Base-by-base conservation (phyloP, 306 rosid species). In the Sicyos baderoa region DNA sequence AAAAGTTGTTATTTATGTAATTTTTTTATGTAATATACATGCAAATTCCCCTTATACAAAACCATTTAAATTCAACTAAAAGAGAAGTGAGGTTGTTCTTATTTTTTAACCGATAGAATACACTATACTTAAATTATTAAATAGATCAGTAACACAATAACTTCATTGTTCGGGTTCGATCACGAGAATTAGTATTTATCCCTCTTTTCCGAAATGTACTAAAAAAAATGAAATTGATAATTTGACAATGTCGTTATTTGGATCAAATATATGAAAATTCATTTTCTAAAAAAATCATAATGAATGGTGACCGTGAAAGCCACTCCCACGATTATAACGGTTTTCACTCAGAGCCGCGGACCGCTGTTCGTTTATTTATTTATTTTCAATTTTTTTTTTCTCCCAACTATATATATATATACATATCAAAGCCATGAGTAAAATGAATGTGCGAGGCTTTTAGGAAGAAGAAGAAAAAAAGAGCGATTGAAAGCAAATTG, bases 321-420 rank as follows among this genome's bases (percentile, higher is more conserved):
- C 40, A 56, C 17, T 56, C 18, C 17, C 23, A 5, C 17, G 37
- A 27, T 1, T 16, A 57, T 25, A 57, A 57, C 63, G 63, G 63
- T 25, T 25, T 25, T 11, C 60, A 14, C 14, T 21, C 60, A 21
- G 60, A 11, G 60, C 18, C 63, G 40, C 63, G 40, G 40, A n/a
- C 17, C 62, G 23, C 40, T 5, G 40, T 57, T 57, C 37, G 40
- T 25, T 56, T 23, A 9, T 37, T 37, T 37, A 37, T 5, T 7
- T 37, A 37, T n/a, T 52, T 56, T 56, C 23, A 1, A 50, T 15
- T 23, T 23, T 23, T 16, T 4, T 11, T 22, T 23, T 12, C 1
- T 55, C 6, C 17, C 63, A 57, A 57, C 63, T 57, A 57, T 57
- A 11, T 57, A 57, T 57, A n/a, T n/a, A n/a, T n/a, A n/a, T n/a